Base-by-base conservation (phyloP, 2,329 filamentous ascomycete species). In the Aureobasidium uvarum region DNA sequence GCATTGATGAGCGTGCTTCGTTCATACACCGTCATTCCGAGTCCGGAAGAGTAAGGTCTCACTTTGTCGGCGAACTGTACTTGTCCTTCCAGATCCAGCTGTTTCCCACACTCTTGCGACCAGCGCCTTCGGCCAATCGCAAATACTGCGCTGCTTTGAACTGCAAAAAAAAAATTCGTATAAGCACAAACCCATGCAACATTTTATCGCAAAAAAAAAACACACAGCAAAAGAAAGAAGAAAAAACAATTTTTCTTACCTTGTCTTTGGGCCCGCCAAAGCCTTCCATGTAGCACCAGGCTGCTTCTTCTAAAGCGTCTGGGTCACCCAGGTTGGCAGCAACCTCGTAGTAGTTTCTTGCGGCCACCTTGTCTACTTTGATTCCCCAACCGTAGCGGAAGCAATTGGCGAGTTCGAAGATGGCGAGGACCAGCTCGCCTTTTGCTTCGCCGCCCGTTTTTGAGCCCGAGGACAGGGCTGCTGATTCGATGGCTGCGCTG, bases 1-100 rank as follows among this genome's bases (percentile, higher is more conserved):
- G 20, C n/a, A 11, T 11, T 11, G 7, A 20, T 45, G 43, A 16
- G n/a, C 13, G 2, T 18, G 33, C 10, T 36, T 13, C 11, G 13
- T 13, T 36, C 10, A 10, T 54, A n/a, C n/a, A 7, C n/a, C 31
- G 4, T 16, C 18, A 36, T 20, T 10, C 10, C 10, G 3, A 20
- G 16, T 51, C 25, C 25, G 3, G 2, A 2, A 20, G 16, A 20
- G n/a, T 20, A 5, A 10, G n/a, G 7, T 33, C 11, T 65, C 54
- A 65, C 25, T 65, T 58, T 3, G 43, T 51, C 18, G 63, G 51
- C 41, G 52, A 33, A 33, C 74, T 74, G 80, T 98, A 97, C 80
- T 98, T 98, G 68, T 96, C 92, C 77, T 98, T 98, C 92, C 94
- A 97, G 74, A 98, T 97, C 93, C 95, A 99, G 72, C 91, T 90